Percentiles rank a stretch among this genome's conserved stretches.
Conservation (phyloP, 257 asterid genomes). For the Solanum acaule region DNA sequence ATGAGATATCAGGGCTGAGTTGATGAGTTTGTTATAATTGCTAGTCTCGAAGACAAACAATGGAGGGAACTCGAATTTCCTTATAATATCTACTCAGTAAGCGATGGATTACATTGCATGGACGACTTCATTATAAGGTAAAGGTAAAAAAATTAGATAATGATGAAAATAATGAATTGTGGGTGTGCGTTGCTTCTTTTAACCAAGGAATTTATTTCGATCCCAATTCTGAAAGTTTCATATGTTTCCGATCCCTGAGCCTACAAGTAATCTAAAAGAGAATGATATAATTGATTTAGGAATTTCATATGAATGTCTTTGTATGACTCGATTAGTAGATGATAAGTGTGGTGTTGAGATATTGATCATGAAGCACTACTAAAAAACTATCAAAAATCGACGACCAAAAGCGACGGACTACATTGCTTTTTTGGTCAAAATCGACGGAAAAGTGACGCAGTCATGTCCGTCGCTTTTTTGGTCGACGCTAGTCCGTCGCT, state of each 20-base stretch:
- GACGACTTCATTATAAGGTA: neutral
- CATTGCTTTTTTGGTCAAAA: no score
- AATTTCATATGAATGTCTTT: neutral
- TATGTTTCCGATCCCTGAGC: neutral
- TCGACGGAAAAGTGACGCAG: no score
- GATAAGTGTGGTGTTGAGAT: neutral
- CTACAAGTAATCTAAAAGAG: neutral
- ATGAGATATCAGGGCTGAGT: neutral
- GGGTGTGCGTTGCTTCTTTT: neutral
- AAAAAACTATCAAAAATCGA: no score
- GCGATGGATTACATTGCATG: neutral
- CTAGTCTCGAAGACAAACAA: neutral
- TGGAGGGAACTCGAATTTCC: neutral
- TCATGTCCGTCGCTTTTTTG: no score
- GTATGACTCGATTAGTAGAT: neutral
- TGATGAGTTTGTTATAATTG: neutral
- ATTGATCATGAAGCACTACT: neutral
- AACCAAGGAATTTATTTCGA: neutral
- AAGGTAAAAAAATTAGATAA: neutral
- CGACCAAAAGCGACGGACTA: no score
- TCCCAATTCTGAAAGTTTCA: neutral
- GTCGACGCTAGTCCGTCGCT: no score
- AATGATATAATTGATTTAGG: neutral
- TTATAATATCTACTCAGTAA: neutral
- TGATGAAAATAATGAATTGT: neutral